Conservation (phyloP, 306 rosid genomes). For the Elaeagnus macrophylla region DNA sequence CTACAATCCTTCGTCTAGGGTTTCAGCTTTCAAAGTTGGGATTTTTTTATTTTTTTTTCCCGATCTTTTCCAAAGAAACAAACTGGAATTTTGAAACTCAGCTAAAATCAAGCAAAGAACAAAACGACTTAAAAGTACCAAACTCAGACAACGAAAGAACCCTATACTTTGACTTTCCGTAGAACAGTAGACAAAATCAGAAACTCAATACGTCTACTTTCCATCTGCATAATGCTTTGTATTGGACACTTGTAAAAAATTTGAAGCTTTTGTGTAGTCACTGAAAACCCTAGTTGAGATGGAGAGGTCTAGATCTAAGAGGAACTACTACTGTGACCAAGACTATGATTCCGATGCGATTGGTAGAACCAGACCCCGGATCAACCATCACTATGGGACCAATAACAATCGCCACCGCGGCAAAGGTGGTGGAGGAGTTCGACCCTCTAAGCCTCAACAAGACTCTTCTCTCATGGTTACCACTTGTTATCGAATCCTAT, state of each 20-base stretch:
- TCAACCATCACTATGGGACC: constrained; percentile 57
- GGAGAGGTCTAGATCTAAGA: constrained; percentile 99
- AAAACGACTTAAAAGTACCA: constrained; percentile 10
- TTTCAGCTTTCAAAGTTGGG: constrained; percentile 16
- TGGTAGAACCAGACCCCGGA: constrained; percentile 69
- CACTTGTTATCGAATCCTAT: constrained; percentile 74
- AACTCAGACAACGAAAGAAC: neutral
- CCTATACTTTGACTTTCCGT: neutral
- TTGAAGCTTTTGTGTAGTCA: neutral
- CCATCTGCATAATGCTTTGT: constrained; percentile 12
- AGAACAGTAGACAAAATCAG: constrained; percentile 5
- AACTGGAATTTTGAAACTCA: constrained; percentile 1
- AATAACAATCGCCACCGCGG: constrained; percentile 47
- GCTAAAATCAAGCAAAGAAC: neutral
- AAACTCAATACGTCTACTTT: constrained; percentile 1
- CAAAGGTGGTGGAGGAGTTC: constrained; percentile 22
- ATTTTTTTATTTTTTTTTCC: neutral
- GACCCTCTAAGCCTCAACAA: constrained; percentile 40
- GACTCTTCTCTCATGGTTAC: constrained; percentile 49
- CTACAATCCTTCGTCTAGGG: constrained; percentile 26
- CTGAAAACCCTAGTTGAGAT: constrained; percentile 20
- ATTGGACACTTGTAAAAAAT: constrained; percentile 10
- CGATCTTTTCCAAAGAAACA: constrained; percentile 16
- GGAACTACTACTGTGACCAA: constrained; percentile 86
- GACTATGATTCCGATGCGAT: constrained; percentile 80